Percentiles rank a stretch among this genome's conserved stretches.
Conservation (phyloP, 2,329 filamentous ascomycete species). For the Pseudopyrenochaeta lycopersici region DNA sequence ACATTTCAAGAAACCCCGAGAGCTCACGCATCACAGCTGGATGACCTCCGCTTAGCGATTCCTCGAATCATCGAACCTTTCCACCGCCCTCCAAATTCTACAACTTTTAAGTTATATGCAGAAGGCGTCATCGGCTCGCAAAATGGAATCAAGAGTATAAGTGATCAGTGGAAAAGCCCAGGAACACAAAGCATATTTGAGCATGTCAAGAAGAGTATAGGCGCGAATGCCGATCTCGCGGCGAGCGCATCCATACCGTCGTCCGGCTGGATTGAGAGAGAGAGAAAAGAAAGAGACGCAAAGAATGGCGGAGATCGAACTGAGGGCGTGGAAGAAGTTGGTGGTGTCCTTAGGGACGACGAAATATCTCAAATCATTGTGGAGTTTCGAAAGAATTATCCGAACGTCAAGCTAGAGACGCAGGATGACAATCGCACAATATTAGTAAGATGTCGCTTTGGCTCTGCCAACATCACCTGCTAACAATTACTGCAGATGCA, state of each 20-base stretch:
- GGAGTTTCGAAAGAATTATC: slow-evolving; percentile 34
- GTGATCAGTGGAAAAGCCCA: slow-evolving; percentile 48
- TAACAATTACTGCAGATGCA: slow-evolving; percentile 25
- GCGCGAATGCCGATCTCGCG: slow-evolving; percentile 48
- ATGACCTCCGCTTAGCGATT: slow-evolving; percentile 54
- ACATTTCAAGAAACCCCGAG: neutral
- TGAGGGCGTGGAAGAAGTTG: slow-evolving; percentile 16
- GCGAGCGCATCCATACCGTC: slow-evolving; percentile 41
- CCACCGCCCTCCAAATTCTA: slow-evolving; percentile 32
- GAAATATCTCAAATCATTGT: slow-evolving; percentile 32
- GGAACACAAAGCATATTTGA: slow-evolving; percentile 47
- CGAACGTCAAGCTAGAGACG: slow-evolving; percentile 38
- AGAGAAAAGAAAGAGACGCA: slow-evolving; percentile 27
- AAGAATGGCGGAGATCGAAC: slow-evolving; percentile 12
- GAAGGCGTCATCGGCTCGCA: slow-evolving; percentile 47
- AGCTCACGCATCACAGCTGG: slow-evolving; percentile 44
- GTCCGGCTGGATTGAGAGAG: slow-evolving; percentile 52
- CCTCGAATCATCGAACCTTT: slow-evolving; percentile 55
- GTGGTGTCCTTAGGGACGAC: slow-evolving; percentile 22
- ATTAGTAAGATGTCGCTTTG: slow-evolving; percentile 22
- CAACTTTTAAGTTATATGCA: slow-evolving; percentile 51
- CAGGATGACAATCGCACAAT: slow-evolving; percentile 35
- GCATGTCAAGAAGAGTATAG: slow-evolving; percentile 46
- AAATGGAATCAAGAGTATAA: slow-evolving; percentile 49
- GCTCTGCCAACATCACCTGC: neutral